A percentile compares a stretch with the other conserved stretches of the same genome.
Evolutionary conservation across 192 early-diverging fungal species (phyloP).

Genomic region (Diversispora epigaea): DNA sequence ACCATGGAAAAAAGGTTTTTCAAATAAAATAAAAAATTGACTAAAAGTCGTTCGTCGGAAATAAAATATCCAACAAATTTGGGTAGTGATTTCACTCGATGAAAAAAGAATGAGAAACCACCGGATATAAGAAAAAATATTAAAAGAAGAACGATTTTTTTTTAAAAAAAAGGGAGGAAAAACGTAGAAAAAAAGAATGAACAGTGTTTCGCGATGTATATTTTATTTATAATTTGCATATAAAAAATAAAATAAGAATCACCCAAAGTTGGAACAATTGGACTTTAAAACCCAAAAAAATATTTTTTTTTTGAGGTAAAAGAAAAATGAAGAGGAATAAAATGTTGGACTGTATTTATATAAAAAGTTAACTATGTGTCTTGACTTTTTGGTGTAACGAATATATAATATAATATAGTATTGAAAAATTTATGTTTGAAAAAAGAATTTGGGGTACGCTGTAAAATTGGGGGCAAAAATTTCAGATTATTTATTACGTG

Average conservation of each 20-base stretch:
- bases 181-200: conserved; percentile 5
- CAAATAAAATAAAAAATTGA: no score
- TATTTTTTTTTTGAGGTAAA: neutral
- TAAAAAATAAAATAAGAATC: conserved; percentile 4
- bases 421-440: no score
- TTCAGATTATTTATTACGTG: no score
- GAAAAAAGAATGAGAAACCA: no score
- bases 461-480: no score
- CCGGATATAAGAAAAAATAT: neutral
- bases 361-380: neutral
- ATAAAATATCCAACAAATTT: no score
- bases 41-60: no score
- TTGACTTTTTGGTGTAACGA: no score
- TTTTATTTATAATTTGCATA: neutral
- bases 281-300: neutral
- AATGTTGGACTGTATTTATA: neutral
- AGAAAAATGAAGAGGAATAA: neutral
- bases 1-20: neutral
- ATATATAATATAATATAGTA: no score
- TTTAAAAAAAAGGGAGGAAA: neutral
- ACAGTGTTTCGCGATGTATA: conserved; percentile 1
- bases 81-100: no score
- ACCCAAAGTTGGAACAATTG: conserved; percentile 20
- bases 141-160: neutral
- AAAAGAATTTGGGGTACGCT: no score